Conservation (phyloP, 106 monocot genomes). For the Apostasia ramifera region DNA sequence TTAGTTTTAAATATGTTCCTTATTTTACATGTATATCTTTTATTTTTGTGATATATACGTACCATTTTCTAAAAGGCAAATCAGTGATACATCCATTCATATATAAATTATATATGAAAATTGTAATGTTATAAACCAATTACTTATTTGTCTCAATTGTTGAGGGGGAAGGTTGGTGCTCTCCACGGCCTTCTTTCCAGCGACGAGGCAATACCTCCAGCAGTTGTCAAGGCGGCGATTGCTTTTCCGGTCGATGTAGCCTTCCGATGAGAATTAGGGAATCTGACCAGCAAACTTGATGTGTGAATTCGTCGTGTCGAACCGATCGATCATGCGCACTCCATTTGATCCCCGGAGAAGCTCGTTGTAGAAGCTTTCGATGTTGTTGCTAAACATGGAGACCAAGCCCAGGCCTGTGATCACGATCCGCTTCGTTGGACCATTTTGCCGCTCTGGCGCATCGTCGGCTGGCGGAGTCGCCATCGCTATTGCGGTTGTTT, state of each 20-base stretch:
- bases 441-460: conserved; percentile 26
- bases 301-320: conserved; percentile 17
- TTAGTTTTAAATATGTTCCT: too few relatives aligned
- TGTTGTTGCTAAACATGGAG: conserved; percentile 28
- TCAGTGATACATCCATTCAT: too few relatives aligned
- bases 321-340: conserved; percentile 23
- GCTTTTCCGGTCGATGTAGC: conserved; percentile 14
- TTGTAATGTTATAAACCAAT: too few relatives aligned
- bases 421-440: conserved; percentile 32
- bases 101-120: too few relatives aligned
- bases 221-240: conserved; percentile 21
- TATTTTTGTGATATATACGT: too few relatives aligned
- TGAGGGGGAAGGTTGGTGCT: conserved; percentile 16
- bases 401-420: conserved; percentile 32
- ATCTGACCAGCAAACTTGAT: conserved; percentile 27
- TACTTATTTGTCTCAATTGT: conserved; percentile 13
- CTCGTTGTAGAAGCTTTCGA: conserved; percentile 22
- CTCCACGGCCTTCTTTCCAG: conserved; percentile 23
- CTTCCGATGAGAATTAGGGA: conserved; percentile 10
- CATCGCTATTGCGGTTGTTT: neutral
- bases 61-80: too few relatives aligned
- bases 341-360: conserved; percentile 33
- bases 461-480: neutral
- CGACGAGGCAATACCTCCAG: conserved; percentile 37
- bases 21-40: too few relatives aligned